Conservation (phyloP, 2,329 filamentous ascomycete species). For the Aspergillus sergii region DNA sequence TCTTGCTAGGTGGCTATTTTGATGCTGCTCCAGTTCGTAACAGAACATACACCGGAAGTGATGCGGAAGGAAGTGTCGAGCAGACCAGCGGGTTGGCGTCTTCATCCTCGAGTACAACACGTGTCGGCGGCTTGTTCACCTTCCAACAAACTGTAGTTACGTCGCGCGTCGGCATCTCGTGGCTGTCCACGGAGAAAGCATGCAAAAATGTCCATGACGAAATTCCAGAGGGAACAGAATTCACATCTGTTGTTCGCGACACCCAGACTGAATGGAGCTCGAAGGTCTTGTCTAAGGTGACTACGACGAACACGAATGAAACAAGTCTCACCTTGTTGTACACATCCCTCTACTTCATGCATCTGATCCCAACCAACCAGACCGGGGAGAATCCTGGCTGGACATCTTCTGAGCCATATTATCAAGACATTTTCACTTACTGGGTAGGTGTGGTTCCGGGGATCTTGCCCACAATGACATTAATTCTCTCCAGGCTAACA, state of each 20-base stretch:
- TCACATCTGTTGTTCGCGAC: slow-evolving; percentile 50
- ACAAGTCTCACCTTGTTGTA: slow-evolving; percentile 65
- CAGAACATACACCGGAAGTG: slow-evolving; percentile 30
- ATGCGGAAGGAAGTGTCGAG: slow-evolving; percentile 30
- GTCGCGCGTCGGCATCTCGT: slow-evolving; percentile 68
- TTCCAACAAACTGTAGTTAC: slow-evolving; percentile 53
- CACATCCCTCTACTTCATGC: slow-evolving; percentile 70
- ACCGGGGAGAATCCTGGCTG: slow-evolving; percentile 72
- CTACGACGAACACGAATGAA: slow-evolving; percentile 59
- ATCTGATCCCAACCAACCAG: slow-evolving; percentile 68
- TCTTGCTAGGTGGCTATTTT: slow-evolving; percentile 61
- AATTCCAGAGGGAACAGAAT: slow-evolving; percentile 51
- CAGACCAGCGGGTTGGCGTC: slow-evolving; percentile 32
- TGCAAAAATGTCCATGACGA: slow-evolving; percentile 61
- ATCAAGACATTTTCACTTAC: slow-evolving; percentile 71
- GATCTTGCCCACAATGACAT: background rate
- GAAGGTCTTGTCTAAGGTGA: slow-evolving; percentile 65
- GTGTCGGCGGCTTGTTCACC: slow-evolving; percentile 52
- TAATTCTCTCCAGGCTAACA: slow-evolving; percentile 6
- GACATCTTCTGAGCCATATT: slow-evolving; percentile 67
- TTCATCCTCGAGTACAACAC: slow-evolving; percentile 50
- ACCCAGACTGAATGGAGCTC: slow-evolving; percentile 62
- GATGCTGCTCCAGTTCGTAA: slow-evolving; percentile 41
- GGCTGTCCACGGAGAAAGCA: slow-evolving; percentile 64
- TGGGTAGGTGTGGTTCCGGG: slow-evolving; percentile 50